Evolutionary conservation across 208 protist species (phyloP), one percentile per base, ranked within the genome.

Genomic region (Phytomonas serpens): DNA sequence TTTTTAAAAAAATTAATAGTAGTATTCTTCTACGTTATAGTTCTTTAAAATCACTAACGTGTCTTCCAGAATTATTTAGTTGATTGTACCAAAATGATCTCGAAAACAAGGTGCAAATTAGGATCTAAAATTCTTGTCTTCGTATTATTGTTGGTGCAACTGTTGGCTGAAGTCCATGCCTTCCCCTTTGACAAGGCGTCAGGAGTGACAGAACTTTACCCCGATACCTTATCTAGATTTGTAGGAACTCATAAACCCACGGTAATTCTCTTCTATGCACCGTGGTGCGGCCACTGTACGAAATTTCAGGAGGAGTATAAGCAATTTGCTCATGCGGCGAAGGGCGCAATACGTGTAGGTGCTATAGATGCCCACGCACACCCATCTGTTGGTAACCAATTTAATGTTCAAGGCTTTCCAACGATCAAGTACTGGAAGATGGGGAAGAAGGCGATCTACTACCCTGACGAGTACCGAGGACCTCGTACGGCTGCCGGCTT

Each of bases 281-380:
- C 95, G 69, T 98, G 97, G 97, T 99, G 97, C 74, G 96, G 96
- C 16, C 97, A 98, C 83, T 99, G 97, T 90, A 95, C 95, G 72
- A 76, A 82, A 14, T 86, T 98, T 38, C 88, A 96, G 73, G 84
- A 86, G 4, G 88, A 96, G 69, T 96, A 85, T 70, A 90, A 95
- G 69, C 80, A 85, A 32, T 93, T 97, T 71, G 92, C 90, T 4
- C 66, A 87, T 67, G 57, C 77, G 0, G 72, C 93, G 27, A 88
- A 93, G 71, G 93, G 89, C 27, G 84, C 83, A 0, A 79, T 93
- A 51, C 92, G 88, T 29, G 87, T 98, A 4, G 92, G 88, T 23
- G 92, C 93, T 31, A 69, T 96, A 38, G 87, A 97, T 71, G 91
- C 88, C 0, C 90, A 97, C 68, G 64, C 85, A 63, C 74, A 97